Percentiles rank a stretch among this genome's conserved stretches.
Evolutionary conservation across 2,329 filamentous ascomycete genomes (phyloP).

Genomic region (Pseudogymnoascus sp.): DNA sequence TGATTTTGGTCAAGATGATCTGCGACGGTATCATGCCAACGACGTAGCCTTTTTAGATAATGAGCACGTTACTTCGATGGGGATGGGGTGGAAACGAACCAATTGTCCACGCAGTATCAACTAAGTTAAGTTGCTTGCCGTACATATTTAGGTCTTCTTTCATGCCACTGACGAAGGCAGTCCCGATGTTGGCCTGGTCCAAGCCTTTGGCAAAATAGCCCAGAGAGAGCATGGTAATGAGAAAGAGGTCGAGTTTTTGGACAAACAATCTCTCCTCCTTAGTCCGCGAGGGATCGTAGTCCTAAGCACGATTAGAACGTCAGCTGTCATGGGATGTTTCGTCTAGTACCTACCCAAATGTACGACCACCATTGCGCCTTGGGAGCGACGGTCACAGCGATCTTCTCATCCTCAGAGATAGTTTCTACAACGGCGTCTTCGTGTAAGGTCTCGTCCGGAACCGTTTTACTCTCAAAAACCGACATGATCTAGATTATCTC

Average conservation of each 20-base stretch:
- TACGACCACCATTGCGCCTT: neutral
- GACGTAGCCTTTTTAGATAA: constrained; percentile 33
- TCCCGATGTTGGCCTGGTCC: constrained; percentile 27
- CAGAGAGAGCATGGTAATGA: neutral
- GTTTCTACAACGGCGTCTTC: neutral
- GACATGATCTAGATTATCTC: neutral
- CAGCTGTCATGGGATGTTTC: neutral
- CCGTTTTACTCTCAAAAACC: neutral
- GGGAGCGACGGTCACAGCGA: neutral
- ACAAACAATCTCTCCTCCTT: neutral
- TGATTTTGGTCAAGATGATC: constrained; percentile 31
- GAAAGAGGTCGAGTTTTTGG: neutral
- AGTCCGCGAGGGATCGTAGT: neutral
- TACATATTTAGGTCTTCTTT: constrained; percentile 39
- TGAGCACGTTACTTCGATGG: constrained; percentile 12
- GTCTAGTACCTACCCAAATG: neutral
- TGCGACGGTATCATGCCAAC: constrained; percentile 34
- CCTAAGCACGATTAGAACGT: neutral
- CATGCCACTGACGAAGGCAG: constrained; percentile 27
- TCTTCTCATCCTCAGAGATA: neutral
- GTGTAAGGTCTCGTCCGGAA: neutral
- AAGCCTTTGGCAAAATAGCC: constrained; percentile 39
- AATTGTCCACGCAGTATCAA: neutral
- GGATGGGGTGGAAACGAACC: constrained; percentile 31
- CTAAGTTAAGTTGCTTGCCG: constrained; percentile 44